These are phyloP conservation scores for Serendipita vermifera DNA, from an alignment of 768 basidiomycete species.

Conservation along the genomic window DNA sequence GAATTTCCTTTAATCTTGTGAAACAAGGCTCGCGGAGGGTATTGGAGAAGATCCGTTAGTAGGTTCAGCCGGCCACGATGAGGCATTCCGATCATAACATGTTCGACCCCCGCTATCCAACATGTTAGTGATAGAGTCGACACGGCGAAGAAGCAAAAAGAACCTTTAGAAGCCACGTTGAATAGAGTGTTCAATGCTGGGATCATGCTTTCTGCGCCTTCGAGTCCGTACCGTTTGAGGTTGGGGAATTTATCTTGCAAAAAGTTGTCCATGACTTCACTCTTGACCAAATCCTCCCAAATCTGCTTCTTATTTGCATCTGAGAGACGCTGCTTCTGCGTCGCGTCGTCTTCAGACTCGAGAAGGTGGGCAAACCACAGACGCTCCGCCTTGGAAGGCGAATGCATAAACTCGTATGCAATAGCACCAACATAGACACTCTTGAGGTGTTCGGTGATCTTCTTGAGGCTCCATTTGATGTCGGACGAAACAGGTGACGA, in stretches of 20 bases:
- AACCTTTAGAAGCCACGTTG: slow-evolving; percentile 46
- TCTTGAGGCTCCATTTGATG: slow-evolving; percentile 51
- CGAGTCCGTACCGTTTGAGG: slow-evolving; percentile 73
- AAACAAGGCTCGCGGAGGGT: slow-evolving; percentile 56
- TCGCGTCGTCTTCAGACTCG: slow-evolving; percentile 37
- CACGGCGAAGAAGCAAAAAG: slow-evolving; percentile 10
- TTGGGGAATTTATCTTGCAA: slow-evolving; percentile 83
- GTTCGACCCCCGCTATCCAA: slow-evolving; percentile 43
- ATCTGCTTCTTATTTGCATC: slow-evolving; percentile 39
- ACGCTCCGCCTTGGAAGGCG: slow-evolving; percentile 70
- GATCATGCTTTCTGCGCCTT: slow-evolving; percentile 90
- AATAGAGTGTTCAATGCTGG: slow-evolving; percentile 75
- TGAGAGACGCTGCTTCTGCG: slow-evolving; percentile 3
- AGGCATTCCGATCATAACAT: slow-evolving; percentile 73
- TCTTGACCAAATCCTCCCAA: slow-evolving; percentile 53
- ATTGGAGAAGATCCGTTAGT: slow-evolving; percentile 62
- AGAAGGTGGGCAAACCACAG: slow-evolving; percentile 82
- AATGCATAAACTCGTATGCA: slow-evolving; percentile 89
- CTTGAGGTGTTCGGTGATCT: slow-evolving; percentile 58
- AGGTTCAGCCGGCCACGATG: slow-evolving; percentile 81
- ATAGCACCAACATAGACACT: slow-evolving; percentile 71
- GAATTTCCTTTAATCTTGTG: slow-evolving; percentile 75
- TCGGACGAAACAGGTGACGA: slow-evolving; percentile 17
- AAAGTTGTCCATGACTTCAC: slow-evolving; percentile 76
- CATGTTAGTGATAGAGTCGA: not conserved